Evolutionary conservation across 352 stramenopile species (phyloP), one percentile per base, ranked within the genome.

Genomic region (Phytophthora sojae): DNA sequence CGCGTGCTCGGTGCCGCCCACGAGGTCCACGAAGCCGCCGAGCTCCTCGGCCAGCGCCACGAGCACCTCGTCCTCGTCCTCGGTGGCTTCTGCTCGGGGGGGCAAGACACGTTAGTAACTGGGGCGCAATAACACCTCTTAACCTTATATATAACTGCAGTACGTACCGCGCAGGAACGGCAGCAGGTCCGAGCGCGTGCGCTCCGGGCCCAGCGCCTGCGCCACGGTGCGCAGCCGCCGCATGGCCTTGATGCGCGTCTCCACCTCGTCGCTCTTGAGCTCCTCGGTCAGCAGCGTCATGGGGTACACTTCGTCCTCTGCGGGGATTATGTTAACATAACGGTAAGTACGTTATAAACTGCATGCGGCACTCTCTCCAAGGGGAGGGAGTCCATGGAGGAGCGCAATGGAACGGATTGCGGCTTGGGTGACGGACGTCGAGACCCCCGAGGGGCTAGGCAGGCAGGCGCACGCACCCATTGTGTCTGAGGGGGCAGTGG

Each of bases 161-260:
- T 17, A 66, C 71, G 54, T 73, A 84, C 88, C 79, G 50, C 79
- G 85, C 57, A 98, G 81, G 75, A 98, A 98, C 1, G 94, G 94
- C 26, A 99, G 57, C 26, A 99, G 79, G 52, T 96, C 89, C 3
- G 69, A 73, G 50, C 92, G 83, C 42, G 89, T 96, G 57, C 85
- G 83, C 25, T 98, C 90, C 0, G 84, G 71, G 7, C 94, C 95
- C 29, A 98, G 90, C 30, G 95, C 95, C 77, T 96, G 90, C 8
- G 91, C 94, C 30, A 99, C 94, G 6, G 97, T 95, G 37, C 86
- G 85, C 44, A 99, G 81, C 37, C 93, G 91, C 14, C 95, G 92
- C 93, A 99, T 98, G 56, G 93, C 92, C 71, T 98, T 97, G 72
- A 99, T 96, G 57, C 94, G 90, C 14, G 88, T 97, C 79, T 98